Conservation (phyloP, 139 green algal species). For the Chlorella sp. region DNA sequence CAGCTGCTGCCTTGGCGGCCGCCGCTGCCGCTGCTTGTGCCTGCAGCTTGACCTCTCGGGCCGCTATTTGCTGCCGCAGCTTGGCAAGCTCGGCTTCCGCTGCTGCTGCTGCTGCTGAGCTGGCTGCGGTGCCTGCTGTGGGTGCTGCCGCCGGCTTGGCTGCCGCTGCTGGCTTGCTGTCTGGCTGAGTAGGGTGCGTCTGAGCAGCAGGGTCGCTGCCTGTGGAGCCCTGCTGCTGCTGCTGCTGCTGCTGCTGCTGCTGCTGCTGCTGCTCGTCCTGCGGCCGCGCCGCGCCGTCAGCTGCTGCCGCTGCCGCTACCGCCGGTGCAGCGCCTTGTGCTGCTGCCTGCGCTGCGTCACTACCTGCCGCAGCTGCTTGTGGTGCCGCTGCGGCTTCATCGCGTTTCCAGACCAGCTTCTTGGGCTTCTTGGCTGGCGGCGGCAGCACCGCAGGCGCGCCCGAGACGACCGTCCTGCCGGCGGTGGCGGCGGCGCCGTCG, state of each 20-base stretch:
- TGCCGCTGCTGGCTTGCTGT: background rate
- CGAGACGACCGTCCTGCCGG: conserved; percentile 19
- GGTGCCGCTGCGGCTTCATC: background rate
- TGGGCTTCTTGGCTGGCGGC: conserved; percentile 21
- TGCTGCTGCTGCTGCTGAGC: background rate
- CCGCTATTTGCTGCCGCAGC: background rate
- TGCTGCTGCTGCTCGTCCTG: background rate
- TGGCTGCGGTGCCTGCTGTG: background rate
- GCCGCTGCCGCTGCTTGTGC: background rate
- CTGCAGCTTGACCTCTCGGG: conserved; percentile 4
- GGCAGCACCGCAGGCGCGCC: conserved; percentile 19
- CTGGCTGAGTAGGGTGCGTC: background rate
- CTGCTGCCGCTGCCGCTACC: background rate
- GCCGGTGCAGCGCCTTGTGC: background rate
- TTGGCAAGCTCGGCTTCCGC: background rate
- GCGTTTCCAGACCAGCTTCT: conserved; percentile 28
- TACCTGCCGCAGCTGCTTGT: background rate
- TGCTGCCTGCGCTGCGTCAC: background rate
- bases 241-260: conserved; percentile 6
- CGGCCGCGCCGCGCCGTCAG: background rate
- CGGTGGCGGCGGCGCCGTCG: background rate
- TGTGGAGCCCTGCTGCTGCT: background rate
- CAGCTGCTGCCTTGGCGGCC: background rate
- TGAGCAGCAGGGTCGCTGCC: background rate
- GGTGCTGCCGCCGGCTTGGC: background rate